Evolutionary conservation across 2,329 filamentous ascomycete species (phyloP).

Genomic region (Fusarium sp.): DNA sequence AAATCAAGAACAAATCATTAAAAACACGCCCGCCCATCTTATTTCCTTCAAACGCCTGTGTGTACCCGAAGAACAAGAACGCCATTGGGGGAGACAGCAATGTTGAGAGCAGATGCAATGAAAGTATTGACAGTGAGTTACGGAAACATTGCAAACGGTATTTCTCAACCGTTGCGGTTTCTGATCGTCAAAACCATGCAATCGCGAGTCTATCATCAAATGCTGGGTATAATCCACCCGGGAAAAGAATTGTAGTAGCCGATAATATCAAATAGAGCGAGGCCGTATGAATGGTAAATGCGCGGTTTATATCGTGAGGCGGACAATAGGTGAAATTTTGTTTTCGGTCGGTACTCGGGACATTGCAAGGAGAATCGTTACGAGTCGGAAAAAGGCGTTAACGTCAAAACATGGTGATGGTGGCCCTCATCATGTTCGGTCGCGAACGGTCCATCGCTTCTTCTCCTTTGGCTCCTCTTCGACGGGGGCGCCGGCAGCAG

Average conservation of each 20-base stretch:
- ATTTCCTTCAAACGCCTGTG: slow-evolving; percentile 39
- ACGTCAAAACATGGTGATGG: not conserved
- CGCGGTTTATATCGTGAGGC: slow-evolving; percentile 39
- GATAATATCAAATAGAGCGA: slow-evolving; percentile 28
- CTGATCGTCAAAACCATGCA: not conserved
- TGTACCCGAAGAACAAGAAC: slow-evolving; percentile 39
- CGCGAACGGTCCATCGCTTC: slow-evolving; percentile 61
- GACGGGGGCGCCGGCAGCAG: slow-evolving; percentile 25
- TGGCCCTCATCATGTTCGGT: slow-evolving; percentile 54
- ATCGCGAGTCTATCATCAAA: not conserved
- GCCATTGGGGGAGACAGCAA: slow-evolving; percentile 23
- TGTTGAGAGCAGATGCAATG: not conserved
- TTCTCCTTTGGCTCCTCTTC: slow-evolving; percentile 54
- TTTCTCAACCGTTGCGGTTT: slow-evolving; percentile 4
- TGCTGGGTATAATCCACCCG: slow-evolving; percentile 8
- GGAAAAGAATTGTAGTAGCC: slow-evolving; percentile 19
- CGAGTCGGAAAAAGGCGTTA: slow-evolving; percentile 16
- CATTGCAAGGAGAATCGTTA: slow-evolving; percentile 26
- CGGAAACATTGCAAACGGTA: not conserved
- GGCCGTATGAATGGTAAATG: slow-evolving; percentile 40
- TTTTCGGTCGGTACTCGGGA: slow-evolving; percentile 18
- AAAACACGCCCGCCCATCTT: slow-evolving; percentile 11
- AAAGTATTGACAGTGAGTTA: not conserved
- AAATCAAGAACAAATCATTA: slow-evolving; percentile 14
- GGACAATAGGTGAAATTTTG: slow-evolving; percentile 10